Conservation (phyloP, 2,329 filamentous ascomycete species). For the Nemania sp. region DNA sequence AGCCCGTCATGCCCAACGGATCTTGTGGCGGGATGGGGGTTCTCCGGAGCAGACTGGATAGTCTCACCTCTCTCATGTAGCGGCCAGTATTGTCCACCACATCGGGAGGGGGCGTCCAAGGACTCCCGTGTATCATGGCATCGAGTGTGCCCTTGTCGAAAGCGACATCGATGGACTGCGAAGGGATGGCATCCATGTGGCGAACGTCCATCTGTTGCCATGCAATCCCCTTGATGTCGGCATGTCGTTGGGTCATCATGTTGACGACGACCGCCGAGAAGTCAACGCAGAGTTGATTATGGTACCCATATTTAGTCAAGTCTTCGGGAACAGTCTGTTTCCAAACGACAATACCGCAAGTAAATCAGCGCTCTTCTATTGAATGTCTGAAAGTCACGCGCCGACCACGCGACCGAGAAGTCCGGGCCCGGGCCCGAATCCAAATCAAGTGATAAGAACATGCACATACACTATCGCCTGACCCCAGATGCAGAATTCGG, state of each 20-base stretch:
- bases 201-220: conserved; percentile 58
- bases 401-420: not conserved
- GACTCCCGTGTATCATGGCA: conserved; percentile 58
- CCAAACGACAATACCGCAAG: conserved; percentile 1
- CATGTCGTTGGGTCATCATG: conserved; percentile 52
- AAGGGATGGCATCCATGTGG: conserved; percentile 47
- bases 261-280: conserved; percentile 58
- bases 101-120: conserved; percentile 55
- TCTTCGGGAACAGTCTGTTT: conserved; percentile 55
- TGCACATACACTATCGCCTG: conserved; percentile 57
- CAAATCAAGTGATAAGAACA: not conserved
- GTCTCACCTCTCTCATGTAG: conserved; percentile 53
- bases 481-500: conserved; percentile 58
- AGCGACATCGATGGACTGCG: conserved; percentile 54
- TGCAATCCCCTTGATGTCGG: conserved; percentile 44
- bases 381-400: not conserved
- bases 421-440: not conserved
- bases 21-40: conserved; percentile 1
- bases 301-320: conserved; percentile 51
- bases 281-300: conserved; percentile 57
- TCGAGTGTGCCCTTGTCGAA: conserved; percentile 62
- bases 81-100: conserved; percentile 50
- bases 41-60: not conserved
- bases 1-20: conserved; percentile 14
- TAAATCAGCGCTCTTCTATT: not conserved